Base-by-base conservation (phyloP, 2,329 filamentous ascomycete species). In the Ophiostoma himal-ulmi region DNA sequence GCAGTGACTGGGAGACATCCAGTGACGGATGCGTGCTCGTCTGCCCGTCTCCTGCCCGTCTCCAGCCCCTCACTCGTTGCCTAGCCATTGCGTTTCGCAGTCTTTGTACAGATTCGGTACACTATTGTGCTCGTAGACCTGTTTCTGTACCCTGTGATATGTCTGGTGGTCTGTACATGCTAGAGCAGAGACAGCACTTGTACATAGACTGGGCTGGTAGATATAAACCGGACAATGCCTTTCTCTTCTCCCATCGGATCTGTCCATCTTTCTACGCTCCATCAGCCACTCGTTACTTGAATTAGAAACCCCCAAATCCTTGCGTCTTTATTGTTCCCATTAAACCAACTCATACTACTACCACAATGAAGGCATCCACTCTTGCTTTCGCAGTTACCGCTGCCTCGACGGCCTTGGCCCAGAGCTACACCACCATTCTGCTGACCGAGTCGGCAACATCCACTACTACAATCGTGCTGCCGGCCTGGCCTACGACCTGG, bases 401-500 rank as follows among this genome's bases (percentile, higher is more conserved):
- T 20, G 60, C 52, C 13, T 67, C 69, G 64, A 20, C 69, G 6
- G 60, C 67, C n/a, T 48, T 57, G 11, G 70, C 71, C 20, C 68
- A 71, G 39, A 70, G 60, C 68, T 68, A 66, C n/a, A 73, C 71
- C 20, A 69, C 72, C 37, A 71, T 73, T 6, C 57, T 72, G 20
- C 67, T 73, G 52, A 73, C 72, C 62, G 68, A 70, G 48, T 68
- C 70, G 68, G 54, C 60, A 62, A 71, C 72, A 20, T 70, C 71
- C 7, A 73, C 72, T 1, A 73, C 71, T 3, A 73, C 72, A 5
- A 69, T 73, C 20, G 71, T 72, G 30, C 70, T 73, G 41, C 72
- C 72, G 6, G 70, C 70, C 48, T 73, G 72, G 72, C 71, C 71
- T 8, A 69, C 70, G 2, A 66, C 62, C 5, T 69, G 68, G 62